Base-by-base conservation (phyloP, 2,329 filamentous ascomycete genomes). In the Didymellaceae sp. region DNA sequence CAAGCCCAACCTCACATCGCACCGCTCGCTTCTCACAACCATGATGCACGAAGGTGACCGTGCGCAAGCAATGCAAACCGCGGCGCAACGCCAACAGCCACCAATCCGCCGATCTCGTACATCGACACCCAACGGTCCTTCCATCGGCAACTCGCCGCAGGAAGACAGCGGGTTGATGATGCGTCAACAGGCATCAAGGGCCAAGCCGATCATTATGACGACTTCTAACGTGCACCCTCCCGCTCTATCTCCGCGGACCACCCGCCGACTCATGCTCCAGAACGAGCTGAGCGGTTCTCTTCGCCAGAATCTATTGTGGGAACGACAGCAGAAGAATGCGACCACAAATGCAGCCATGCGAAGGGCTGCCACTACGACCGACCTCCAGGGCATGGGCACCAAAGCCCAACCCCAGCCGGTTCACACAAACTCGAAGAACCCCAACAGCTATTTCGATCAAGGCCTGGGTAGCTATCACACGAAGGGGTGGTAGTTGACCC, bases 271-370 rank as follows among this genome's bases (percentile, higher is more conserved):
- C 74, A 99, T 99, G 94, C 82, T 99, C 48, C 88, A 90, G 7
- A 95, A 90, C 0, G 94, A 99, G 77, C 80, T 99, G 45, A 97
- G 93, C 2, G 91, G 96, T 71, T 96, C 91, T 17, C 85, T 99
- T 3, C 86, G 94, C 17, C 89, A 91, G 62, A 90, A 97, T 65
- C 86, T 99, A 13, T 83, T 97, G 13, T 96, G 91, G 89, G 94
- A 99, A 73, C 88, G 94, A 43, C 91, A 96, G 68, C 93, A 97
- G 70, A 96, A 94, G 82, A 91, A 90, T 52, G 88, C 89, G 25
- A 93, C 91, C 6, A 90, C 87, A 65, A 92, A 93, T 58, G 91
- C 92, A 1, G 90, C 93, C 45, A 81, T 96, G 50, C 66, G 70
- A 33, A 57, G 70, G 21, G 70, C 69, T 41, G 65, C 65, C 55